Conservation (phyloP, 768 basidiomycete species). For the Leccinum disarticulatum region DNA sequence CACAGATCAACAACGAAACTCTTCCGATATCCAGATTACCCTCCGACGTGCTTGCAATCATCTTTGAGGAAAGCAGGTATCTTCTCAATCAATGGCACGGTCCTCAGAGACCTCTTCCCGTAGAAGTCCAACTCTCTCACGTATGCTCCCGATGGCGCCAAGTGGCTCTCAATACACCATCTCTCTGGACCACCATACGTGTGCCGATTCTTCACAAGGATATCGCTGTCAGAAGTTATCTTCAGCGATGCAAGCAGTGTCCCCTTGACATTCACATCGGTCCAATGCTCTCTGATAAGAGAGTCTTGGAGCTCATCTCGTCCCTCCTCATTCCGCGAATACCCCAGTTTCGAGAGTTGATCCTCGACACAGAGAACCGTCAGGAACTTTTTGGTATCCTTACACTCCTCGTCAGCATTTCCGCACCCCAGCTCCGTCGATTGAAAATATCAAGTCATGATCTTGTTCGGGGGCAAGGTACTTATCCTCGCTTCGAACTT, state of each 20-base stretch:
- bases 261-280: conserved; percentile 34
- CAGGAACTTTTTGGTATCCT: conserved; percentile 29
- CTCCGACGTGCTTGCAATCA: conserved; percentile 34
- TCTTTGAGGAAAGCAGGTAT: conserved; percentile 33
- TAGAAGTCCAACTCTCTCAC: conserved; percentile 36
- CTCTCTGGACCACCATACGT: conserved; percentile 37
- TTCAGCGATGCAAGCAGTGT: conserved; percentile 32
- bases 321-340: conserved; percentile 31
- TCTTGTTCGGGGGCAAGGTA: conserved; percentile 23
- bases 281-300: conserved; percentile 27
- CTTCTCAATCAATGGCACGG: conserved; percentile 29
- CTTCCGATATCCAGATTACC: conserved; percentile 32
- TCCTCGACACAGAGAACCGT: conserved; percentile 32
- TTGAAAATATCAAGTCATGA: conserved; percentile 32
- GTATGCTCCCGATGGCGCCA: conserved; percentile 37
- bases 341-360: conserved; percentile 32
- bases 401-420: conserved; percentile 20
- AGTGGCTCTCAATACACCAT: conserved; percentile 34
- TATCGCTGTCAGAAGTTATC: conserved; percentile 28
- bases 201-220: conserved; percentile 32
- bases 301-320: conserved; percentile 26
- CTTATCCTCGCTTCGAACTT: conserved; percentile 30
- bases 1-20: conserved; percentile 32
- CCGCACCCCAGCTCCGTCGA: conserved; percentile 29
- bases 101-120: conserved; percentile 30